Base-by-base conservation (phyloP, 2,329 filamentous ascomycete species). In the Diatrype stigma region DNA sequence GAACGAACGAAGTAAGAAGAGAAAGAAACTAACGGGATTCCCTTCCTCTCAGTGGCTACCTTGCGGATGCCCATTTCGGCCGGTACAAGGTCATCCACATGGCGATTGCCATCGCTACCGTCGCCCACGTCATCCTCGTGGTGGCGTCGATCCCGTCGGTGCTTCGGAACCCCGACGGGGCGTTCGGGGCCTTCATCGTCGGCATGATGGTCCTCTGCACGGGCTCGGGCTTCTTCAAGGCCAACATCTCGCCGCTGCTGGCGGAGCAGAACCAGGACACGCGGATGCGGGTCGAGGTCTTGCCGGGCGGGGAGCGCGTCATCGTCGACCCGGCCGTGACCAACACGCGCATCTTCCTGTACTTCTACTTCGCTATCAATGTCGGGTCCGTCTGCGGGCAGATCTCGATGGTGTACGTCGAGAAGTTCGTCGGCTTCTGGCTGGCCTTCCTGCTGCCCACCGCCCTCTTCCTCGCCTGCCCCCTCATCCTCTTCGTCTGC, bases 221-320 rank as follows among this genome's bases (percentile, higher is more conserved):
- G 28, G 88, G 88, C 42, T 89, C 87, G 1, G 88, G 88, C 55
- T 86, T 89, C 62, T 90, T 92, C 80, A 93, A 92, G 74, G 81
- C 85, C 56, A 92, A 92, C 63, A 87, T 92, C 42, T 84, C 85
- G 0, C 84, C 86, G 0, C 72, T 89, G 17, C 80, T 90, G 50
- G 85, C 85, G 19, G 86, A 90, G 61, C 86, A 90, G 67, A 85
- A 86, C 65, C 75, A 74, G 32, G 79, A 82, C 51, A 77, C 73
- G 3, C 78, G 75, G 53, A 78, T 83, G 56, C 77, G 75, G 46
- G 76, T 89, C 49, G 73, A 80, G 57, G 78, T 74, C n/a, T n/a
- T n/a, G 2, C 70, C 74, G 38, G 69, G 71, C 16, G 86, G 86
- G 49, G 79, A 87, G 69, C 82, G 82, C 19, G 84, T 89, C 56